A percentile compares a stretch with the other conserved stretches of the same genome.
These are phyloP conservation scores for Didymella arachidicola DNA, from an alignment of 2,329 filamentous ascomycete genomes.

Conservation along the genomic window DNA sequence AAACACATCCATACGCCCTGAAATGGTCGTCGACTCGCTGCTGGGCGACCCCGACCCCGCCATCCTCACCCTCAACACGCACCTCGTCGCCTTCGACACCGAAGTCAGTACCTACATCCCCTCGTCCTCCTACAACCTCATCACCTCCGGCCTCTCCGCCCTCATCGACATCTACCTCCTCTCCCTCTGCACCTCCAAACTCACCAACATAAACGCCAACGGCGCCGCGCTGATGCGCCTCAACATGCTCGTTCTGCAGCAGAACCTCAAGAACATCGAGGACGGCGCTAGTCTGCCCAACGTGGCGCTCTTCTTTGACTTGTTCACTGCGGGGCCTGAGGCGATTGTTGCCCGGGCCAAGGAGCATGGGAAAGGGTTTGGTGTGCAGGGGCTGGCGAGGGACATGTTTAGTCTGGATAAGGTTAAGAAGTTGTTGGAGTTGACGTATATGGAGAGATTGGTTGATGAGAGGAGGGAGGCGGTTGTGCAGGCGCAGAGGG, in stretches of 20 bases:
- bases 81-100: constrained; percentile 87
- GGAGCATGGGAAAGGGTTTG: constrained; percentile 47
- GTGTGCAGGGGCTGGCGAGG: constrained; percentile 34
- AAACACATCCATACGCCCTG: constrained; percentile 58
- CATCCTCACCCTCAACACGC: constrained; percentile 82
- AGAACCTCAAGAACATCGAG: constrained; percentile 95
- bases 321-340: constrained; percentile 72
- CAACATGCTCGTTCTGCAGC: constrained; percentile 93
- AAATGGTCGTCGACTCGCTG: constrained; percentile 69
- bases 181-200: constrained; percentile 66
- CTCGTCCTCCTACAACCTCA: constrained; percentile 71
- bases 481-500: constrained; percentile 68
- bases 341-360: constrained; percentile 70
- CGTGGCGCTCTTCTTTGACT: constrained; percentile 71
- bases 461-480: constrained; percentile 73
- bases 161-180: constrained; percentile 84
- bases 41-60: constrained; percentile 79
- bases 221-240: constrained; percentile 89
- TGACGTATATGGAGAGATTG: constrained; percentile 59
- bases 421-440: constrained; percentile 52
- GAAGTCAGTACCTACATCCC: constrained; percentile 78
- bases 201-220: constrained; percentile 82
- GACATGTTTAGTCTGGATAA: constrained; percentile 50
- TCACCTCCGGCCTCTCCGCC: constrained; percentile 76
- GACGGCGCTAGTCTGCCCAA: constrained; percentile 69